Percentiles rank a stretch among this genome's conserved stretches.
phyloP scores from a whole-genome alignment of 331 rosid species.

The Rosa hybrid region DNA sequence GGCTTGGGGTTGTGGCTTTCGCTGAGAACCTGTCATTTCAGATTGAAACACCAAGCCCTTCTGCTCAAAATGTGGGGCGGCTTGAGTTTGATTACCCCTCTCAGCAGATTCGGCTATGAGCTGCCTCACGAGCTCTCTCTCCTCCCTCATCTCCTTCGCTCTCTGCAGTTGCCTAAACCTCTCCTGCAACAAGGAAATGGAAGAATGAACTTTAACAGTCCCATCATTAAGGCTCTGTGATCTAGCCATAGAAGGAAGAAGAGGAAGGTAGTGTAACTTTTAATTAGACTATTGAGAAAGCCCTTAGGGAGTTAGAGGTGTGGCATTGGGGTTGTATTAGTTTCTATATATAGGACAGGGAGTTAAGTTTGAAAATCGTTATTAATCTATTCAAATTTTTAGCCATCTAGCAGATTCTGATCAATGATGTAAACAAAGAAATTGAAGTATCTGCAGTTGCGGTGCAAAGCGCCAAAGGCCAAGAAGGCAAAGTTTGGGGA shows the following conservation, averaged over 20 bases:
- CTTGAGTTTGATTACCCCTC: slow-evolving; percentile 1
- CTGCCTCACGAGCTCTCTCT: slow-evolving; percentile 54
- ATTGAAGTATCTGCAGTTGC: slow-evolving; percentile 22
- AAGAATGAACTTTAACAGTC: slow-evolving; percentile 40
- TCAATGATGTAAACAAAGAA: slow-evolving; percentile 35
- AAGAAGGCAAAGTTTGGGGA: slow-evolving; percentile 36
- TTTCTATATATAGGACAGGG: slow-evolving; percentile 36
- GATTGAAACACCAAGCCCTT: slow-evolving; percentile 36
- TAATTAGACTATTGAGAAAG: slow-evolving; percentile 10
- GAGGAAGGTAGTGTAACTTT: background rate
- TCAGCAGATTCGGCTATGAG: slow-evolving; percentile 29
- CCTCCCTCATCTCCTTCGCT: slow-evolving; percentile 85
- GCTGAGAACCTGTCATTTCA: slow-evolving; percentile 25
- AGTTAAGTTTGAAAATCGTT: slow-evolving; percentile 13
- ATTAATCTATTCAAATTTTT: background rate
- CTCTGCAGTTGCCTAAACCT: slow-evolving; percentile 82
- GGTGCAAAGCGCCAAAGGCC: slow-evolving; percentile 34
- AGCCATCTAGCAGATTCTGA: slow-evolving; percentile 18
- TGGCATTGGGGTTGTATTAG: slow-evolving; percentile 13
- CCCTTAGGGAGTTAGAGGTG: slow-evolving; percentile 12
- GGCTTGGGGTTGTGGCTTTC: slow-evolving; percentile 8
- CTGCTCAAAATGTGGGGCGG: slow-evolving; percentile 16
- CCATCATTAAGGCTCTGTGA: slow-evolving; percentile 30
- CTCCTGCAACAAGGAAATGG: slow-evolving; percentile 86
- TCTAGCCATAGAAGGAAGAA: slow-evolving; percentile 37